phyloP scores from a whole-genome alignment of 1,284 basidiomycete species.

The Rugosomyces carneus region DNA sequence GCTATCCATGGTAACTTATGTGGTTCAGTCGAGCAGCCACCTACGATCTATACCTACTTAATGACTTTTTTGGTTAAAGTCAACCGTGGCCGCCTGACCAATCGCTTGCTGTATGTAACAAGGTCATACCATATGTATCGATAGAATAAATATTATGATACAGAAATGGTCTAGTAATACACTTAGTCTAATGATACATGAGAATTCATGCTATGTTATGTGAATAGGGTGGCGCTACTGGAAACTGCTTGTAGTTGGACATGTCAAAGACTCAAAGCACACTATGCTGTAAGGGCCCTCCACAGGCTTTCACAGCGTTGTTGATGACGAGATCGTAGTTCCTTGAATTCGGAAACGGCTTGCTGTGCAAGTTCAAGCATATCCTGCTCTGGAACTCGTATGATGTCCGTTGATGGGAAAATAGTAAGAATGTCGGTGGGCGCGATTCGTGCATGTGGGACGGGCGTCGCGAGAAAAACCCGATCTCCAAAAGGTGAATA shows the following conservation, averaged over 20 bases:
- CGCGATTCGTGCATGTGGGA: constrained; percentile 54
- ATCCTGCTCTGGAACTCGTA: constrained; percentile 35
- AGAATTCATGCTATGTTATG: not conserved
- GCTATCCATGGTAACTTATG: constrained; percentile 11
- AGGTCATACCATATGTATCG: not conserved
- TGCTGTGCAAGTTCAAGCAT: constrained; percentile 55
- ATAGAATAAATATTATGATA: not conserved
- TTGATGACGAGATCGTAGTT: constrained; percentile 42
- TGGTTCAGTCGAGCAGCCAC: constrained; percentile 5
- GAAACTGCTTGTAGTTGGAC: not conserved
- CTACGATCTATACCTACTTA: not conserved
- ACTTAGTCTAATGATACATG: not conserved
- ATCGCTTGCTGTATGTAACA: not conserved
- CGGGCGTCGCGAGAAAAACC: constrained; percentile 50
- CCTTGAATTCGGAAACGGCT: constrained; percentile 49
- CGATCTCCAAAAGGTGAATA: constrained; percentile 56
- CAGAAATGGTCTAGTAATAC: not conserved
- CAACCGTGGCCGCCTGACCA: not conserved
- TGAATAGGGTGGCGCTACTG: not conserved
- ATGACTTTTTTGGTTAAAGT: not conserved
- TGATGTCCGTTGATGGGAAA: constrained; percentile 38
- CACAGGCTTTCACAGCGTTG: constrained; percentile 49
- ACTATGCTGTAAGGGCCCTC: constrained; percentile 36
- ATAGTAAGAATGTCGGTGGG: constrained; percentile 49
- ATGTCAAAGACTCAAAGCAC: not conserved